A percentile compares a stretch with the other conserved stretches of the same genome.
phyloP scores from a whole-genome alignment of 176 grass and related monocot genomes.

The Juncus effusus region DNA sequence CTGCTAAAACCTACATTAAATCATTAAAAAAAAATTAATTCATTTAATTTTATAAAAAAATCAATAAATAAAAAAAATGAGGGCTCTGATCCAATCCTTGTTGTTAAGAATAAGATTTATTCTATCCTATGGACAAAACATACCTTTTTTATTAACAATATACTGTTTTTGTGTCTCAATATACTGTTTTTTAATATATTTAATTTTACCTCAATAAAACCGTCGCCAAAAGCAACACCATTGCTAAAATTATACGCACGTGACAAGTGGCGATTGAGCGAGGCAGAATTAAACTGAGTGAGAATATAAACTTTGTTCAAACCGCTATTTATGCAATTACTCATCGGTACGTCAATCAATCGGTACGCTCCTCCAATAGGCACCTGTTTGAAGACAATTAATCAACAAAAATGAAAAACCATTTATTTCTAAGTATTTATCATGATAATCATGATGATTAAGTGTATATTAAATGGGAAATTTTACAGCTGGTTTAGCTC shows the following conservation, averaged over 20 bases:
- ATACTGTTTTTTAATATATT: no score
- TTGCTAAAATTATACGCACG: constrained; percentile 70
- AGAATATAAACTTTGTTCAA: constrained; percentile 93
- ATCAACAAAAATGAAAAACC: neutral
- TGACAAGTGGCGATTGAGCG: constrained; percentile 79
- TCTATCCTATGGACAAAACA: no score
- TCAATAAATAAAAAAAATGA: no score
- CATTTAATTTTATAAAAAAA: no score
- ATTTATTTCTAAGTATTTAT: neutral
- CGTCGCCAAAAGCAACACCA: constrained; percentile 53
- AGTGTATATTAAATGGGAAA: neutral
- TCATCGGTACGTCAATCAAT: constrained; percentile 91
- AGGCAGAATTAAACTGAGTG: constrained; percentile 87
- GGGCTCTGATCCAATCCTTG: no score
- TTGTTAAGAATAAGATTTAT: no score
- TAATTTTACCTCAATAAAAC: constrained; percentile 64
- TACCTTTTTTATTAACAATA: no score
- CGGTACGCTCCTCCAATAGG: constrained; percentile 83
- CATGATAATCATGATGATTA: constrained; percentile 6
- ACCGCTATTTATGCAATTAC: constrained; percentile 94
- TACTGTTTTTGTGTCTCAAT: no score
- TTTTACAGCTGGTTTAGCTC: constrained; percentile 86
- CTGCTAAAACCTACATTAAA: constrained; percentile 68
- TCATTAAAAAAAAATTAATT: neutral
- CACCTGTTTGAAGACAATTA: constrained; percentile 36